phyloP scores from a whole-genome alignment of 2,329 filamentous ascomycete genomes.

The Xylariomycetidae sp. region DNA sequence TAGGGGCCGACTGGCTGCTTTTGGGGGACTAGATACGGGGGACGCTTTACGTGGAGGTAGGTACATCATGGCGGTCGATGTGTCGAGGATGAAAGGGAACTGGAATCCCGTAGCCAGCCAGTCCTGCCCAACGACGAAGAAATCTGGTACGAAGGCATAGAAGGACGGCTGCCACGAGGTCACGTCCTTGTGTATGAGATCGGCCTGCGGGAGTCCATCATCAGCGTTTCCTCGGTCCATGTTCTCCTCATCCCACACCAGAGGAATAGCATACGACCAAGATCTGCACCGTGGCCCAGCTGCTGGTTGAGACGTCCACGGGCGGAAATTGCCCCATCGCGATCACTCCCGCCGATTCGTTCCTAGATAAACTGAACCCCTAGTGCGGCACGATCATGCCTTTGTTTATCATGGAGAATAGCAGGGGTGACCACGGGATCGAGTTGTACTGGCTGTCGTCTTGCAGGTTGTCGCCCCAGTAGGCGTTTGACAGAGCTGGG shows the following conservation, averaged over 20 bases:
- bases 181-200: constrained; percentile 30
- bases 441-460: constrained; percentile 34
- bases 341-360: constrained; percentile 40
- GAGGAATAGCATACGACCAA: too few species aligned
- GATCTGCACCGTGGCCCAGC: constrained; percentile 31
- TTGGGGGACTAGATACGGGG: too few species aligned
- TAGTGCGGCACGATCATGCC: constrained; percentile 41
- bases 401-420: constrained; percentile 44
- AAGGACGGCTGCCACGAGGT: constrained; percentile 44
- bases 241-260: too few species aligned
- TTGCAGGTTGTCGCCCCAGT: constrained; percentile 31
- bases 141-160: constrained; percentile 49
- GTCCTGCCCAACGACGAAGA: too few species aligned
- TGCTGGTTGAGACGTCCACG: constrained; percentile 23
- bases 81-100: constrained; percentile 48
- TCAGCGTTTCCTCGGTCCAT: background rate
- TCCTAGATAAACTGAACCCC: constrained; percentile 43
- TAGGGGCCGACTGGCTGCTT: too few species aligned
- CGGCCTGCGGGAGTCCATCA: constrained; percentile 30
- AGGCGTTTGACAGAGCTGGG: constrained; percentile 45
- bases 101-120: constrained; percentile 38
- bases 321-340: constrained; percentile 44
- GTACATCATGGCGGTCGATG: constrained; percentile 47
- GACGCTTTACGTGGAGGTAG: constrained; percentile 44
- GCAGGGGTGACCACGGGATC: constrained; percentile 42